Conservation (phyloP, 441 rosid genomes). For the Erodium trifolium region DNA sequence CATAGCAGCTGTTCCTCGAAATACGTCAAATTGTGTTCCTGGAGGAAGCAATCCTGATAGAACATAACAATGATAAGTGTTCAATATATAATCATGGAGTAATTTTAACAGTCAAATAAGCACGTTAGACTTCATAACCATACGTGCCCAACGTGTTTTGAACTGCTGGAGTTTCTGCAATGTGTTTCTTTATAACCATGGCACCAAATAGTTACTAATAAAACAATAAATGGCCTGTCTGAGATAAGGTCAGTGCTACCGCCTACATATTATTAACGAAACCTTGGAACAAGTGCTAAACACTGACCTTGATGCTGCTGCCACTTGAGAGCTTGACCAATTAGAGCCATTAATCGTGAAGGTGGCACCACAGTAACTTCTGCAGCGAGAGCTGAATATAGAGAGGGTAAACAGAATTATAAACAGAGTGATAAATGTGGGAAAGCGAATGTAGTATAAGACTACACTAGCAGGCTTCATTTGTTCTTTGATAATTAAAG, state of each 20-base stretch:
- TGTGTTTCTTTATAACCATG: slow-evolving; percentile 3
- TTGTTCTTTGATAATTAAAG: neutral
- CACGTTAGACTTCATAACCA: neutral
- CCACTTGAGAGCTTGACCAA: slow-evolving; percentile 98
- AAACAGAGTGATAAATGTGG: neutral
- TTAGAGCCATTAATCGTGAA: slow-evolving; percentile 93
- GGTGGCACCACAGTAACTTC: slow-evolving; percentile 98
- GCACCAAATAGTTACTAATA: neutral
- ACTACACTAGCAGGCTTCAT: slow-evolving; percentile 1
- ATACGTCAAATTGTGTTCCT: slow-evolving; percentile 97
- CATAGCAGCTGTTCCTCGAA: slow-evolving; percentile 98
- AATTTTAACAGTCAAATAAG: neutral
- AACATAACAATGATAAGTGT: slow-evolving; percentile 19
- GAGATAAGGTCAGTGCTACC: neutral
- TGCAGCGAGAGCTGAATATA: slow-evolving; percentile 63
- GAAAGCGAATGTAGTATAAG: neutral
- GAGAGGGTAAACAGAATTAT: slow-evolving; percentile 14
- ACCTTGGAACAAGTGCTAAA: neutral
- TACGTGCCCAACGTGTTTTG: neutral
- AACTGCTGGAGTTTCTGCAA: slow-evolving; percentile 1
- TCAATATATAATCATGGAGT: slow-evolving; percentile 7
- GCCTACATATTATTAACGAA: neutral
- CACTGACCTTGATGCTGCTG: slow-evolving; percentile 93
- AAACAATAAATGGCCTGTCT: neutral
- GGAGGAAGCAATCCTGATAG: slow-evolving; percentile 88